Base-by-base conservation (phyloP, 352 stramenopile genomes). In the Pythium dissimile region DNA sequence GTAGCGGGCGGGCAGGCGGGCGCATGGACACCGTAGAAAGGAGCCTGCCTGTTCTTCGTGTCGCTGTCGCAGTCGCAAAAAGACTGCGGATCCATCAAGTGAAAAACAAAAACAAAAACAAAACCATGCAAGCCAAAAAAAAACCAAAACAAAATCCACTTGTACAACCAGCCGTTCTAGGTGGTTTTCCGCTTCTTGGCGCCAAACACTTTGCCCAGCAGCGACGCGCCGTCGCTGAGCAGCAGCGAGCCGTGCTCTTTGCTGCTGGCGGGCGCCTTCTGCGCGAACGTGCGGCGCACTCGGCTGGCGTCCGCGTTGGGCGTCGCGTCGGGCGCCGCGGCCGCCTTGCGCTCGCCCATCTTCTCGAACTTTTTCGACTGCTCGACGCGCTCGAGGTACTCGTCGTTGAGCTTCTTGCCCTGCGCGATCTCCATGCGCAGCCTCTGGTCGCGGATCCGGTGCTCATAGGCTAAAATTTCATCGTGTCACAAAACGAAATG, bases 341-440 rank as follows among this genome's bases (percentile, higher is more conserved):
- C 56, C 32, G 67, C 51, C 76, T 93, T 94, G 51, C 82, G 82
- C 52, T 88, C 76, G 34, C 89, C 84, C 79, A 94, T 93, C 62
- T 89, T 89, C 21, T 89, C 71, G 49, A 92, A 84, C 63, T 89
- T 69, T 54, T 95, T 95, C 18, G 82, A 88, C 66, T 94, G 80
- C 38, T 95, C 82, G 42, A 96, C 84, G 35, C 86, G 85, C 55
- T 94, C 86, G 46, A 96, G 59, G 54, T 93, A 96, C 52, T 75
- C 72, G 38, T 92, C 80, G 66, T 96, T 94, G 57, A 91, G 77
- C 64, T 94, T 94, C 71, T 89, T 90, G 49, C 54, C 75, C 66
- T 96, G 84, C 23, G 86, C 77, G 46, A 96, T 93, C 64, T 94
- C 81, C 59, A 92, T 82, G 42, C 84, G 84, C 59, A 96, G 62